These are phyloP conservation scores for Cladosporium sp. DNA, from an alignment of 2,329 filamentous ascomycete species.

Conservation along the genomic window DNA sequence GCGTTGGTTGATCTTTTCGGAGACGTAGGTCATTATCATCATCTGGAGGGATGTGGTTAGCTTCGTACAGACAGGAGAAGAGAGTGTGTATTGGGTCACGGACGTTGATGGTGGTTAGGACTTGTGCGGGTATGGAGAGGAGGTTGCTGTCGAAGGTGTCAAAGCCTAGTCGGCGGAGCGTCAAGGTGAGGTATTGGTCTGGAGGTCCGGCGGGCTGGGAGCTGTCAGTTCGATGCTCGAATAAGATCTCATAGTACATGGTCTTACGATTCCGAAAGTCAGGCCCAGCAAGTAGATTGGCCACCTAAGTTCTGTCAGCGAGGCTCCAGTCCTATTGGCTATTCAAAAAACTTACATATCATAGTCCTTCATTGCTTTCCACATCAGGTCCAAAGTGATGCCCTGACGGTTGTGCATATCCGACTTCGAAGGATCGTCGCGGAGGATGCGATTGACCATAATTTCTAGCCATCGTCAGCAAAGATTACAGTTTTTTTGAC, in stretches of 20 bases:
- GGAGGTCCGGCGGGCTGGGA: conserved; percentile 56
- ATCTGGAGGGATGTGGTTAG: background rate
- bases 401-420: conserved; percentile 64
- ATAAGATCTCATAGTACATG: conserved; percentile 14
- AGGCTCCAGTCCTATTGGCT: too few relatives aligned
- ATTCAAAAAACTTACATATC: too few relatives aligned
- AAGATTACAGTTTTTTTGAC: background rate
- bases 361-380: conserved; percentile 45
- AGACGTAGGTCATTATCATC: conserved; percentile 5
- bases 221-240: conserved; percentile 57
- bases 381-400: conserved; percentile 51
- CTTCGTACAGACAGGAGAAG: too few relatives aligned
- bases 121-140: conserved; percentile 56
- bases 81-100: too few relatives aligned
- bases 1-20: conserved; percentile 43
- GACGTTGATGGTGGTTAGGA: background rate
- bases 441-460: conserved; percentile 62
- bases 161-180: conserved; percentile 60
- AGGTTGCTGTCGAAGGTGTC: conserved; percentile 64
- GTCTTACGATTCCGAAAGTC: background rate
- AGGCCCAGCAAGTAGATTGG: background rate
- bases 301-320: background rate
- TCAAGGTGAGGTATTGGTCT: conserved; percentile 60
- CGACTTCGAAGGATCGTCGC: conserved; percentile 59
- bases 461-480: conserved; percentile 45